phyloP scores from a whole-genome alignment of 2,329 filamentous ascomycete species.

The Hypoxylon sp. region DNA sequence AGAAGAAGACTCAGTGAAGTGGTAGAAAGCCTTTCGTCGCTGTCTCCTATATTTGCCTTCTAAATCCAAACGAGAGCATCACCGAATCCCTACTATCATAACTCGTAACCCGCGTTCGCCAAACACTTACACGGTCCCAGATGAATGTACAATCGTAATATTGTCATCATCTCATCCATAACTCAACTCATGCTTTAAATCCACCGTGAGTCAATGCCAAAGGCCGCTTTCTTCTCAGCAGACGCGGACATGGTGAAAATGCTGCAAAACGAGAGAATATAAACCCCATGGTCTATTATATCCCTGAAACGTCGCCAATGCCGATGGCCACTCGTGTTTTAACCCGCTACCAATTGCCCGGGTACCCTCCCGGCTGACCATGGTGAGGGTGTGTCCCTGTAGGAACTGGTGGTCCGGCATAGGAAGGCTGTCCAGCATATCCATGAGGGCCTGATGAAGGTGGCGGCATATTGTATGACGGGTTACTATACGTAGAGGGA shows the following conservation, averaged over 20 bases:
- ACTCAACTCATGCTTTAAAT: slow-evolving; percentile 28
- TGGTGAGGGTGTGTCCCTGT: slow-evolving; percentile 51
- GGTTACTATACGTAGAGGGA: slow-evolving; percentile 49
- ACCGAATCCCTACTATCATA: slow-evolving; percentile 41
- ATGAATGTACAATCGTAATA: slow-evolving; percentile 24
- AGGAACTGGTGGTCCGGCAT: slow-evolving; percentile 50
- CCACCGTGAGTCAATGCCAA: slow-evolving; percentile 24
- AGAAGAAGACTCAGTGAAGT: slow-evolving; percentile 59
- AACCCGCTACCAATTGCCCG: slow-evolving; percentile 51
- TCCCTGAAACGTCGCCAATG: slow-evolving; percentile 31
- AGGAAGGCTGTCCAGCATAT: slow-evolving; percentile 52
- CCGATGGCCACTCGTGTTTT: slow-evolving; percentile 2
- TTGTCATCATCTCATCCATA: slow-evolving; percentile 22
- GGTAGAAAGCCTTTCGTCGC: slow-evolving; percentile 26
- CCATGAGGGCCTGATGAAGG: slow-evolving; percentile 47
- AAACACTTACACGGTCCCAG: slow-evolving; percentile 29
- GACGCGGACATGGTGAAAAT: slow-evolving; percentile 34
- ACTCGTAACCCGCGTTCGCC: slow-evolving; percentile 44
- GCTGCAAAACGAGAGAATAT: slow-evolving; percentile 35
- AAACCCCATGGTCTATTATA: slow-evolving; percentile 44
- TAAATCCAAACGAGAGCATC: slow-evolving; percentile 43
- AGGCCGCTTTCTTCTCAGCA: slow-evolving; percentile 22
- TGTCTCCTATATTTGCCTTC: slow-evolving; percentile 46
- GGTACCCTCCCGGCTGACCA: slow-evolving; percentile 55
- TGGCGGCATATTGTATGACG: slow-evolving; percentile 49